These are phyloP conservation scores for Heritiera littoralis DNA, from an alignment of 345 rosid genomes.

Conservation along the genomic window DNA sequence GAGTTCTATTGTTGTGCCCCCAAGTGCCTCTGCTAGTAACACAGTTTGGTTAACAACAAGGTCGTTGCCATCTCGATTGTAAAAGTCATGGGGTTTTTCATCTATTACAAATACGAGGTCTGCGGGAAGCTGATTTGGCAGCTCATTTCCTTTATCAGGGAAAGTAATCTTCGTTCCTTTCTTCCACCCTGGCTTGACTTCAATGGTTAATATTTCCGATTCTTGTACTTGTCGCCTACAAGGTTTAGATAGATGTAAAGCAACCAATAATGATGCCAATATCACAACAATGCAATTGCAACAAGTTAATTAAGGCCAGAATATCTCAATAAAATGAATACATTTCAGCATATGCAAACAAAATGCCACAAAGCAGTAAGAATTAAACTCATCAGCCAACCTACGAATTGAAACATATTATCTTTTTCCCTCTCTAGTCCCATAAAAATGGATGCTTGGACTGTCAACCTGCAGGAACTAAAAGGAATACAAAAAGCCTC, in stretches of 20 bases:
- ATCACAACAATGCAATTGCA: not conserved
- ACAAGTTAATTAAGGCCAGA: constrained; percentile 1
- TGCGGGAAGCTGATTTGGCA: constrained; percentile 82
- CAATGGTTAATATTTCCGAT: constrained; percentile 81
- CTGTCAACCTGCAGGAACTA: not conserved
- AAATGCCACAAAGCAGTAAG: not conserved
- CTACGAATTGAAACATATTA: not conserved
- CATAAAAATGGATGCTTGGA: constrained; percentile 4
- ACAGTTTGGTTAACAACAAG: constrained; percentile 56
- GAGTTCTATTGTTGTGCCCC: constrained; percentile 64
- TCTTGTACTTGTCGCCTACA: constrained; percentile 71
- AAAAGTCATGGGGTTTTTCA: constrained; percentile 72
- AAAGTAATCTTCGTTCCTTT: constrained; percentile 94
- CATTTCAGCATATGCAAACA: not conserved
- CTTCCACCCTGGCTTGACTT: constrained; percentile 97
- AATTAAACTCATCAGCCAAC: not conserved
- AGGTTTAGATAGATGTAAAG: not conserved
- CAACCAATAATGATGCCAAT: too few relatives aligned
- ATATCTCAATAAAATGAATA: not conserved
- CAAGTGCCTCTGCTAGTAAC: constrained; percentile 79
- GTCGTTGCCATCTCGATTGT: constrained; percentile 84
- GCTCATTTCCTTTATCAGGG: constrained; percentile 94
- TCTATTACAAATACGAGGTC: constrained; percentile 86
- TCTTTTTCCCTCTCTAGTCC: not conserved
- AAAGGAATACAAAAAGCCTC: not conserved